Evolutionary conservation across 140 eudicot genomes (phyloP), one percentile per base, ranked within the genome.

Genomic region (Oenanthe javanica): DNA sequence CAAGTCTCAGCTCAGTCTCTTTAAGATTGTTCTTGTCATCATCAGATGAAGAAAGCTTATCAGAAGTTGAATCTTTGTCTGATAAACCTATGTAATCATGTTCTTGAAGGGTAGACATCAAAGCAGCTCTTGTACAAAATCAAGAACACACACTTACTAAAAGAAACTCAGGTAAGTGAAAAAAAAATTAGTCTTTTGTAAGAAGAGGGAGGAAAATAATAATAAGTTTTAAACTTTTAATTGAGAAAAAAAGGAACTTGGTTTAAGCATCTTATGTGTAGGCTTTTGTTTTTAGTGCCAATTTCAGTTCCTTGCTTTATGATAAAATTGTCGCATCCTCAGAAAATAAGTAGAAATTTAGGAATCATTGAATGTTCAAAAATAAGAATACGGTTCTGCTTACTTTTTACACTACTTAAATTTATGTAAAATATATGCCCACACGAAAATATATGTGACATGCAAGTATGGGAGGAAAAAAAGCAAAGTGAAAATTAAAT

Each of bases 31-130:
- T 23, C 0, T 66, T 31, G 43, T 31, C 72, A 66, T 10, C 27
- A 2, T 66, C 19, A 66, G 72, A 66, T 23, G 72, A 23, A 66
- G 72, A 66, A 11, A 31, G 43, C 40, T 66, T 66, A 66, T 66
- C 72, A 66, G 42, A 66, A 66, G 72, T 12, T 66, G 72, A 16
- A 66, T 66, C 72, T 19, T 27, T 27, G 27, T 66, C 72, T 27
- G 72, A 66, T 66, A 66, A 66, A 12, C 72, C 72, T 66, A 66
- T 66, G 72, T 66, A 66, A 66, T 66, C 72, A 66, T 66, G 72
- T 66, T 66, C 42, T 66, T 66, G 72, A 0, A 66, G 72, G 11
- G 72, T 4, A 66, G 72, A 66, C 72, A 66, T 66, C 43, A 27
- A 10, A 23, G 19, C 9, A 7, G 72, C 9, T 2, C 6, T 31